A percentile compares a stretch with the other conserved stretches of the same genome.
Conservation (phyloP, 768 basidiomycete species). For the Leccinum pellstonianum region DNA sequence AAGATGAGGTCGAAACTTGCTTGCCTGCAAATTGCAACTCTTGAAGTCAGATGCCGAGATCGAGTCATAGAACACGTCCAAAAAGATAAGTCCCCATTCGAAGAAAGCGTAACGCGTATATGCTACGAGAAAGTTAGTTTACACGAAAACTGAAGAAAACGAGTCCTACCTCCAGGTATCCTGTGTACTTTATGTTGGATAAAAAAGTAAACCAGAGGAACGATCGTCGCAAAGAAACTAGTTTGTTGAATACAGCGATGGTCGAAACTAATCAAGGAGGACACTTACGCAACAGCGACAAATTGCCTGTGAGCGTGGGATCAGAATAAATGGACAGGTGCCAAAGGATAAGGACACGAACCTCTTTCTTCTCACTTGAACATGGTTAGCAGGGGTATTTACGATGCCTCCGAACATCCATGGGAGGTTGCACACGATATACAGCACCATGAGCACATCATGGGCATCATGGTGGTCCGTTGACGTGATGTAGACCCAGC, state of each 20-base stretch:
- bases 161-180: slow-evolving; percentile 70
- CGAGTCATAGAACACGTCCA: slow-evolving; percentile 74
- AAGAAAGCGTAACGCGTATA: slow-evolving; percentile 86
- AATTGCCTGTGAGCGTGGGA: slow-evolving; percentile 40
- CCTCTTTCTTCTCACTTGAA: slow-evolving; percentile 51
- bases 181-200: slow-evolving; percentile 80
- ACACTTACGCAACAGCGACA: slow-evolving; percentile 48
- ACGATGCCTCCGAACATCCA: slow-evolving; percentile 81
- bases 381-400: slow-evolving; percentile 46
- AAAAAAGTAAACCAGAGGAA: slow-evolving; percentile 81
- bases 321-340: background rate
- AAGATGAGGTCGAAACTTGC: slow-evolving; percentile 6
- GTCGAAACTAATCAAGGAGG: background rate
- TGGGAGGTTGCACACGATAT: slow-evolving; percentile 80
- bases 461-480: slow-evolving; percentile 81
- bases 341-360: slow-evolving; percentile 28
- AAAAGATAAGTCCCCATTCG: slow-evolving; percentile 80
- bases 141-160: background rate
- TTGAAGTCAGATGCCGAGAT: slow-evolving; percentile 59
- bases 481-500: slow-evolving; percentile 91
- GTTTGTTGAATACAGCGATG: slow-evolving; percentile 11
- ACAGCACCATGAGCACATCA: slow-evolving; percentile 85
- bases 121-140: slow-evolving; percentile 43
- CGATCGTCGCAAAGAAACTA: slow-evolving; percentile 70
- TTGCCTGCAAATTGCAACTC: slow-evolving; percentile 52